Conservation (phyloP, 768 basidiomycete genomes). For the Leccinum sublutescens region DNA sequence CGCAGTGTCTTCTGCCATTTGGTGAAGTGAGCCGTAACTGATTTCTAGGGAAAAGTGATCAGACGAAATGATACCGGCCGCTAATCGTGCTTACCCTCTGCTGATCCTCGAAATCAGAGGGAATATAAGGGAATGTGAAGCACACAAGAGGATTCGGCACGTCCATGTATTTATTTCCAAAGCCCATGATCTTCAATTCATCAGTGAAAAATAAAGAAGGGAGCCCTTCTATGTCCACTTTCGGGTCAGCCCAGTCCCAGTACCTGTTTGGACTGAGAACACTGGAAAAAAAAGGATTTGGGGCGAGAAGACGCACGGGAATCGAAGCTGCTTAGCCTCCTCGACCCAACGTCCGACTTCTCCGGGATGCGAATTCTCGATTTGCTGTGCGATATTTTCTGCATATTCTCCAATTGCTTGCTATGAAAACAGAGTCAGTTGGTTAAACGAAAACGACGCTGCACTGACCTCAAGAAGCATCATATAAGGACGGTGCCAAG, state of each 20-base stretch:
- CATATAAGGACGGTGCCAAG: constrained; percentile 29
- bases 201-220: constrained; percentile 21
- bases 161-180: constrained; percentile 2
- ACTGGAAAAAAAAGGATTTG: background rate
- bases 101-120: constrained; percentile 18
- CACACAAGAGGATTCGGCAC: constrained; percentile 23
- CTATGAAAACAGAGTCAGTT: constrained; percentile 5
- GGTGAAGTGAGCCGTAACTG: constrained; percentile 14
- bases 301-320: constrained; percentile 20
- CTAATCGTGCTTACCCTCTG: constrained; percentile 6
- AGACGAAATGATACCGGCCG: background rate
- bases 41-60: background rate
- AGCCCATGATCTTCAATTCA: constrained; percentile 7
- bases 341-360: constrained; percentile 20
- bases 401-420: constrained; percentile 29
- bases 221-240: constrained; percentile 17
- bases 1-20: constrained; percentile 21
- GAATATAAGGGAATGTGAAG: constrained; percentile 16
- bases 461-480: constrained; percentile 25
- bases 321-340: constrained; percentile 25
- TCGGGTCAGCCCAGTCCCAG: constrained; percentile 31
- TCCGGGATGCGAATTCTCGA: constrained; percentile 17
- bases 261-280: constrained; percentile 15
- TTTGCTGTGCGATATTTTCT: constrained; percentile 22
- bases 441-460: background rate